phyloP scores from a whole-genome alignment of 1,284 basidiomycete species.

The Puccinia coronata region DNA sequence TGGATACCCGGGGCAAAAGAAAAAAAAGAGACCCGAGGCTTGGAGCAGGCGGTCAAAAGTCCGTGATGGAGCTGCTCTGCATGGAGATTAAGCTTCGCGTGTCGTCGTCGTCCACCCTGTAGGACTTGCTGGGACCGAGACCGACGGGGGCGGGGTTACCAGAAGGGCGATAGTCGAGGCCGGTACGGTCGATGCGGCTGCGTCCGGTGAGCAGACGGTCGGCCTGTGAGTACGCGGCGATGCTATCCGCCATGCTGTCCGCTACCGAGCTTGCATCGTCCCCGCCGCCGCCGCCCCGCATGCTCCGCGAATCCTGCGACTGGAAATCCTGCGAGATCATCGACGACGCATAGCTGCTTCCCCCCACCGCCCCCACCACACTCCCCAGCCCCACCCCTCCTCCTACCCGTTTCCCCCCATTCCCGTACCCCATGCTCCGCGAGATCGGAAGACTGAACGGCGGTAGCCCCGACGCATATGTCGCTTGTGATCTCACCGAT shows the following conservation, averaged over 20 bases:
- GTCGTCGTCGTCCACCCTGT: conserved; percentile 33
- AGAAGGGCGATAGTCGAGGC: conserved; percentile 30
- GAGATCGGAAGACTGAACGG: conserved; percentile 68
- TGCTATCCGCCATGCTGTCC: conserved; percentile 21
- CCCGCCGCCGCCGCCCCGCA: conserved; percentile 32
- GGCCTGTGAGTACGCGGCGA: conserved; percentile 39
- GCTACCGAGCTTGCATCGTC: conserved; percentile 46
- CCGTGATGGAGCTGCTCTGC: conserved; percentile 47
- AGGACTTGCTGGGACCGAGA: neutral
- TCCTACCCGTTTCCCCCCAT: conserved; percentile 64
- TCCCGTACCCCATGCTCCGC: conserved; percentile 66
- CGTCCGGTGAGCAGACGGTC: conserved; percentile 41
- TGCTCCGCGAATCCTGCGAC: conserved; percentile 62
- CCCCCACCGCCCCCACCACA: conserved; percentile 73
- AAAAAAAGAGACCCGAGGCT: too few species aligned
- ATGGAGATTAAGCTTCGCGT: conserved; percentile 32
- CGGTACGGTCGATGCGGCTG: conserved; percentile 32
- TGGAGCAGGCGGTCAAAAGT: conserved; percentile 46
- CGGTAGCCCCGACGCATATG: conserved; percentile 84
- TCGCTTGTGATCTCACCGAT: conserved; percentile 88
- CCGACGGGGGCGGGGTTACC: neutral
- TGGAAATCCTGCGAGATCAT: conserved; percentile 81
- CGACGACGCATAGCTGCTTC: conserved; percentile 82
- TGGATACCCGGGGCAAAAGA: too few species aligned
- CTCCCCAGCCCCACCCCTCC: conserved; percentile 63